Evolutionary conservation across 495 filamentous ascomycete genomes (phyloP), one percentile per base, ranked within the genome.

Genomic region (Parathielavia hyrcaniae): DNA sequence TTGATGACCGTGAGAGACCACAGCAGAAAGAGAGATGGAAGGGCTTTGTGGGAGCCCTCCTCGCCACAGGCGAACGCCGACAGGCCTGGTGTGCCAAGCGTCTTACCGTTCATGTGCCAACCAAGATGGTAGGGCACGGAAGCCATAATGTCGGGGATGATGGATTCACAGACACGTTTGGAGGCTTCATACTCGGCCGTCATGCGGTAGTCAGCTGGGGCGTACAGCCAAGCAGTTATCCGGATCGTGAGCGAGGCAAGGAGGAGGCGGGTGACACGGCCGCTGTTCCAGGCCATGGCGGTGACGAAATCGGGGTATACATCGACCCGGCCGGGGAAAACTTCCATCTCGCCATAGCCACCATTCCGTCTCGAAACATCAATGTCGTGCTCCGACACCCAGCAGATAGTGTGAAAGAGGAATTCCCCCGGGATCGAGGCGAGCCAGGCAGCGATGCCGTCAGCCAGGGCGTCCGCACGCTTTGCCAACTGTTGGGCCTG

Each of bases 121-220:
- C 79, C 78, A 0, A 82, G 68, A 58, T 77, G 74, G 58, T 75
- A 81, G 4, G 79, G 79, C 40, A 80, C 74, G 1, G 74, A 77
- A 9, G 79, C 73, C 38, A 81, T 69, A 38, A 81, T 67, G 50
- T 81, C 79, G 2, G 72, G 60, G 49, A 80, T 75, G 32, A 66
- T 69, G 11, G 71, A 69, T 39, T 69, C 68, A 61, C 74, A 76
- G 20, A 73, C 68, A 26, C 64, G 53, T 8, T 63, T 65, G 5
- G 72, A 70, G 1, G 66, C 67, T n/a, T 69, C 71, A 58, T 81
- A 82, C 64, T 79, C 77, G 30, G 76, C 68, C 14, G 76, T 79
- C 0, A 71, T 76, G 23, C 76, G 68, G 59, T 80, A 81, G 61
- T 81, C 77, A n/a, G 68, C 67, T 0, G 78, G 79, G 16, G 70